Evolutionary conservation across 306 rosid genomes (phyloP), one percentile per base, ranked within the genome.

Genomic region (Quercus robur): DNA sequence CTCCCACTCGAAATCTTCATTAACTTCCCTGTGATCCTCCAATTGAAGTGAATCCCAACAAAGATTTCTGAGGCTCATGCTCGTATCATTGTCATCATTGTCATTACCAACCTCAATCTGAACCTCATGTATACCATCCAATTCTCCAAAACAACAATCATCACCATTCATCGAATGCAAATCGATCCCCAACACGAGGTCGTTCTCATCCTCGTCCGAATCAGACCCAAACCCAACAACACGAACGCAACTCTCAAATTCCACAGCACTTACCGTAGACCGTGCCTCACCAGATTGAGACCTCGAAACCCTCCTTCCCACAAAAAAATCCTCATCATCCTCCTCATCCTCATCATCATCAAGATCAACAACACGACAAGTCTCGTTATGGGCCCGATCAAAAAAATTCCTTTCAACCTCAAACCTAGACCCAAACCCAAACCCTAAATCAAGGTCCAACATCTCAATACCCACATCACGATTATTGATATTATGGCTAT

Each of bases 1-100:
- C 74, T 94, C 98, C 98, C 97, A 94, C 87, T 91, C 98, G 26
- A 91, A 94, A 75, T 91, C 95, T 10, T 88, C 98, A 35, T 74
- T 82, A 26, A n/a, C 76, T 15, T 84, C 88, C 44, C 87, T 84
- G 57, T 71, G 81, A 56, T 94, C 94, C 11, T 94, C 95, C 81
- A 94, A 70, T 3, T 86, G 87, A 51, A 94, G 88, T 4, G 97
- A 83, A 81, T 91, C 95, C 97, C 94, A 90, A 62, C 88, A 77
- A 2, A 91, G 86, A 56, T 49, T 49, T 49, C 90, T 90, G 31
- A 89, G 78, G 75, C 66, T 83, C 1, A 90, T 81, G 77, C 74
- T 84, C 1, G 87, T 62, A 44, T 79, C 88, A 71, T 85, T 92
- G 19, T 87, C 98, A 23, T 75, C 38, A 69, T 85, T 92, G 19